These are phyloP conservation scores for Lentinula novae-zelandiae DNA, from an alignment of 1,284 basidiomycete genomes.

Conservation along the genomic window DNA sequence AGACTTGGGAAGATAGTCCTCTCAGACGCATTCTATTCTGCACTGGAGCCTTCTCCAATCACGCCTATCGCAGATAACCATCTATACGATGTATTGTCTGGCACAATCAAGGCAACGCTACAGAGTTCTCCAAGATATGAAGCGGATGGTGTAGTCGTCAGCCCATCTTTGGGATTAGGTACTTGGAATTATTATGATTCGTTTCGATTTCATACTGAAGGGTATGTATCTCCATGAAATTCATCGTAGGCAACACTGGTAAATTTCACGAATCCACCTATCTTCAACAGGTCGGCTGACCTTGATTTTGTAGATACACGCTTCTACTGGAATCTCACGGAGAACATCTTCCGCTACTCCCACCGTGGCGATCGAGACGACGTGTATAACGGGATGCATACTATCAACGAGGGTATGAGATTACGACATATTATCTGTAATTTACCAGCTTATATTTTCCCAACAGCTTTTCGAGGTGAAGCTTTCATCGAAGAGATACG, in stretches of 20 bases:
- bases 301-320: conserved; percentile 33
- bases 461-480: conserved; percentile 28
- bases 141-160: conserved; percentile 1
- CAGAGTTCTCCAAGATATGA: conserved; percentile 12
- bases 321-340: conserved; percentile 41
- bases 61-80: conserved; percentile 36
- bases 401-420: conserved; percentile 41
- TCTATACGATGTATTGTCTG: conserved; percentile 44
- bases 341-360: conserved; percentile 49
- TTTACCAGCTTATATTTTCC: not conserved
- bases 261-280: not conserved
- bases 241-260: conserved; percentile 19
- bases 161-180: conserved; percentile 6
- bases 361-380: conserved; percentile 30
- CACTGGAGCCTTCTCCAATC: conserved; percentile 47
- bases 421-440: not conserved
- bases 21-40: conserved; percentile 34
- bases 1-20: conserved; percentile 17
- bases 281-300: no score
- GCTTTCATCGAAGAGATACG: conserved; percentile 32
- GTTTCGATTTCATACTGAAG: not conserved
- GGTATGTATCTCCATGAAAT: not conserved
- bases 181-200: not conserved
- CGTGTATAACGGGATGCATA: conserved; percentile 41
- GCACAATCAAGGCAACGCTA: conserved; percentile 39